A percentile compares a stretch with the other conserved stretches of the same genome.
These are phyloP conservation scores for Dryas octopetala DNA, from an alignment of 306 rosid species.

Conservation along the genomic window DNA sequence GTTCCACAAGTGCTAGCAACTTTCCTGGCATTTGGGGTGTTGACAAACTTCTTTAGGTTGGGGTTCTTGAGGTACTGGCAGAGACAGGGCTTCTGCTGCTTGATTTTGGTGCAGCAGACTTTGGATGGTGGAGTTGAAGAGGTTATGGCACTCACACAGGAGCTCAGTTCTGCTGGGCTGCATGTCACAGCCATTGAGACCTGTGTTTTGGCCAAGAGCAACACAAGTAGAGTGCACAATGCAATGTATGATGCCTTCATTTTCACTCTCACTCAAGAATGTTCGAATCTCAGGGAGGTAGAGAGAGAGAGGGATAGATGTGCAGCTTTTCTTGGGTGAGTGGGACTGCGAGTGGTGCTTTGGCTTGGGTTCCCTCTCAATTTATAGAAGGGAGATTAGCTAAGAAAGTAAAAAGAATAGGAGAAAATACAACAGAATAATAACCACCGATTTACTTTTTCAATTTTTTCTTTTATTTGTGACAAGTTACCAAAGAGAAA, in stretches of 20 bases:
- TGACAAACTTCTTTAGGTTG: conserved; percentile 79
- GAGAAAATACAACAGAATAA: not conserved
- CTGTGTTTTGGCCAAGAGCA: conserved; percentile 46
- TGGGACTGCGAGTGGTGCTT: conserved; percentile 25
- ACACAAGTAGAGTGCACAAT: conserved; percentile 46
- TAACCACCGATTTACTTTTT: not conserved
- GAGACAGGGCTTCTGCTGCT: conserved; percentile 93
- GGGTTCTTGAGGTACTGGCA: conserved; percentile 91
- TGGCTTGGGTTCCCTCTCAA: conserved; percentile 42
- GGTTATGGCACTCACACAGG: conserved; percentile 89
- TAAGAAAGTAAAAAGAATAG: too few species aligned
- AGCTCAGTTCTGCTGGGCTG: conserved; percentile 73
- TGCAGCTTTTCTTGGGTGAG: too few species aligned
- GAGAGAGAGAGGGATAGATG: conserved; percentile 4
- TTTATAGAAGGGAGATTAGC: conserved; percentile 46
- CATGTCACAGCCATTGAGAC: conserved; percentile 75
- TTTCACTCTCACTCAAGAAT: conserved; percentile 29
- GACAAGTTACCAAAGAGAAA: not conserved
- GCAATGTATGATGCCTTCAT: conserved; percentile 68
- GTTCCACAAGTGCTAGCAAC: conserved; percentile 93
- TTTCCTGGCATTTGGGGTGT: conserved; percentile 89
- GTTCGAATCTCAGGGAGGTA: conserved; percentile 4
- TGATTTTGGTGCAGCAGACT: conserved; percentile 87
- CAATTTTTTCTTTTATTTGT: not conserved
- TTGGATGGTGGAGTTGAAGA: conserved; percentile 69